A percentile compares a stretch with the other conserved stretches of the same genome.
Conservation (phyloP, 2,329 filamentous ascomycete species). For the Nemania abortiva region DNA sequence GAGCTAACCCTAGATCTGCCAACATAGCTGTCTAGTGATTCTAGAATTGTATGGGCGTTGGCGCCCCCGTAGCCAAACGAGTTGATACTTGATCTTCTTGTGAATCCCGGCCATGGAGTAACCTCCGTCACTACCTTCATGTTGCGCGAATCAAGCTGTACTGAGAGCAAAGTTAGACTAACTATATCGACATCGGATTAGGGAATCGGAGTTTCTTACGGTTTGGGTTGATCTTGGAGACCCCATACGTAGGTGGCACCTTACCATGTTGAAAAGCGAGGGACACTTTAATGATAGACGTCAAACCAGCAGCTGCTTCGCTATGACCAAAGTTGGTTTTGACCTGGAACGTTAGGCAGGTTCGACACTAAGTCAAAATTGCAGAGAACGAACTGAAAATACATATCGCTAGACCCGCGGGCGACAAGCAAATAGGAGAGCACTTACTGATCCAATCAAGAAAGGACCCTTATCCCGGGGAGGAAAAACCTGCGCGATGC, state of each 20-base stretch:
- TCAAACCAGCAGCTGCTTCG: constrained; percentile 39
- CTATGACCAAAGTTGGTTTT: constrained; percentile 41
- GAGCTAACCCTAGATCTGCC: background rate
- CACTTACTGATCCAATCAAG: constrained; percentile 3
- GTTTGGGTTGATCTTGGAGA: too few relatives aligned
- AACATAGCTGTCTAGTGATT: too few relatives aligned
- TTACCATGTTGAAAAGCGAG: constrained; percentile 30
- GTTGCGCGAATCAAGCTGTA: background rate
- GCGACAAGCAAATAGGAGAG: background rate
- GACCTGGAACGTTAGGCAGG: too few relatives aligned
- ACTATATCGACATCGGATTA: background rate
- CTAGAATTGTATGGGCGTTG: constrained; percentile 15
- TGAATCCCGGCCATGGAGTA: background rate
- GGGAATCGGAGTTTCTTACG: background rate
- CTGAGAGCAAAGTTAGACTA: too few relatives aligned
- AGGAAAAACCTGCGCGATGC: too few relatives aligned
- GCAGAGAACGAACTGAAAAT: too few relatives aligned
- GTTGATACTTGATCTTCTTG: constrained; percentile 18
- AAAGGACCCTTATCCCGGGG: too few relatives aligned
- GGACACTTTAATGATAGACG: constrained; percentile 39
- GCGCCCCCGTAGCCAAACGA: constrained; percentile 23
- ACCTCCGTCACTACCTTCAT: background rate
- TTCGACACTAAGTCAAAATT: constrained; percentile 21
- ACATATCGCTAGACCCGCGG: too few relatives aligned
- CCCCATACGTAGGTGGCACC: constrained; percentile 35